Percentiles rank a stretch among this genome's conserved stretches.
phyloP scores from a whole-genome alignment of 2,329 filamentous ascomycete species.

The Hymenoscyphus infarciens region DNA sequence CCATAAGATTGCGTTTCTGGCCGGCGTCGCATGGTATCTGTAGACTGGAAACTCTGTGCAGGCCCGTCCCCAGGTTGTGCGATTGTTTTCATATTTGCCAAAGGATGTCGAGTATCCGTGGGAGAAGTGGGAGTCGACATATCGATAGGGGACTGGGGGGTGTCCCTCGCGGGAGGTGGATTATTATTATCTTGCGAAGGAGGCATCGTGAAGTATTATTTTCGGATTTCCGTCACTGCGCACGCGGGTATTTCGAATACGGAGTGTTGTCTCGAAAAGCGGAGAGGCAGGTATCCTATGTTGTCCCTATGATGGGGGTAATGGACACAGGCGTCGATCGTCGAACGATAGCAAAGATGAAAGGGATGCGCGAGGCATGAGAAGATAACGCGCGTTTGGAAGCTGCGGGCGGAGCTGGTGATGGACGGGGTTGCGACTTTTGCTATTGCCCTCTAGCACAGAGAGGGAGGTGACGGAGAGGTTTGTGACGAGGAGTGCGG shows the following conservation, averaged over 20 bases:
- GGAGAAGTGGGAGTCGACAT: constrained; percentile 42
- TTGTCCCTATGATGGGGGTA: constrained; percentile 3
- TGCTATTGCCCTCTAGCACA: neutral
- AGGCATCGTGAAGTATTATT: constrained; percentile 20
- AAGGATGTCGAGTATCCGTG: constrained; percentile 47
- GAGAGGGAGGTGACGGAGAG: neutral
- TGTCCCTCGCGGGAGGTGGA: constrained; percentile 18
- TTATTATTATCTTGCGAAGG: constrained; percentile 19
- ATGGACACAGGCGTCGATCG: constrained; percentile 4
- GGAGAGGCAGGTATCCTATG: neutral
- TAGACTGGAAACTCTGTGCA: constrained; percentile 55
- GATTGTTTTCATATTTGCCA: constrained; percentile 29
- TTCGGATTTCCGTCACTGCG: neutral
- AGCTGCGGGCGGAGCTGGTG: neutral
- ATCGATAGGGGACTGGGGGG: constrained; percentile 21
- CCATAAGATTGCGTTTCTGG: constrained; percentile 51
- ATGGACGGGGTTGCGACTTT: neutral
- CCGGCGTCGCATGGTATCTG: constrained; percentile 57
- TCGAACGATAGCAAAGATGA: constrained; percentile 10
- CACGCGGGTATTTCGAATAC: neutral
- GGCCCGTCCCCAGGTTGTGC: constrained; percentile 42
- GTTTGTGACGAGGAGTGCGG: neutral
- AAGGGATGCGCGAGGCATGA: constrained; percentile 15
- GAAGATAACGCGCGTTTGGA: constrained; percentile 7
- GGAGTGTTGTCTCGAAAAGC: neutral